Conservation (phyloP, 441 rosid genomes). For the Mallotus repandus region DNA sequence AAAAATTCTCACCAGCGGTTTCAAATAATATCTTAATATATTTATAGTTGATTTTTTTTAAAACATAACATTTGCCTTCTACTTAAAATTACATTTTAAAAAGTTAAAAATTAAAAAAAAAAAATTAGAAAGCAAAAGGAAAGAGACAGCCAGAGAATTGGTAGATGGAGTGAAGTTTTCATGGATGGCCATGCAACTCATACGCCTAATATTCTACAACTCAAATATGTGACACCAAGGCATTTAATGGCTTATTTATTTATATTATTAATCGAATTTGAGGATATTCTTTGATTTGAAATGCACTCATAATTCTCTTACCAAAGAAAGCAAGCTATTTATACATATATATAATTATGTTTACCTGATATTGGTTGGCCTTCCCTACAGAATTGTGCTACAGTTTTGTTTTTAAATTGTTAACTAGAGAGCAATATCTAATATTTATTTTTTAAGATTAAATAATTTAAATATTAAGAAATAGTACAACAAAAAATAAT, state of each 20-base stretch:
- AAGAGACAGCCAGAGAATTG: conserved; percentile 20
- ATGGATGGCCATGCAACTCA: conserved; percentile 11
- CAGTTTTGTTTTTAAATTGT: no score
- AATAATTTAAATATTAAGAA: no score
- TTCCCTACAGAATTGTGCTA: not conserved
- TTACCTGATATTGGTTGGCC: conserved; percentile 7
- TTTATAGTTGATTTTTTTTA: no score
- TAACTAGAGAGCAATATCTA: no score
- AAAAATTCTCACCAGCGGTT: no score
- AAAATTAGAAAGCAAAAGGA: not conserved
- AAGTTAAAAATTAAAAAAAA: conserved; percentile 9
- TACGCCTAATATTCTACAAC: not conserved
- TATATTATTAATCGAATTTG: conserved; percentile 9
- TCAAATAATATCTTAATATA: no score
- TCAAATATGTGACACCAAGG: conserved; percentile 3
- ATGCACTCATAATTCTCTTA: not conserved
- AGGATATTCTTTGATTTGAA: conserved; percentile 11
- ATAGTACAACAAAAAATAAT: no score
- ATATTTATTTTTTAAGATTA: no score
- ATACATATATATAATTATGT: not conserved
- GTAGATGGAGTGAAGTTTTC: conserved; percentile 24
- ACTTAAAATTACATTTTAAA: no score
- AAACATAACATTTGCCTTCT: no score
- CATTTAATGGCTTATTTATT: no score
- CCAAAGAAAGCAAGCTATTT: conserved; percentile 6